These are phyloP conservation scores for Discostella stelligeroides DNA, from an alignment of 108 stramenopile genomes.

Conservation along the genomic window DNA sequence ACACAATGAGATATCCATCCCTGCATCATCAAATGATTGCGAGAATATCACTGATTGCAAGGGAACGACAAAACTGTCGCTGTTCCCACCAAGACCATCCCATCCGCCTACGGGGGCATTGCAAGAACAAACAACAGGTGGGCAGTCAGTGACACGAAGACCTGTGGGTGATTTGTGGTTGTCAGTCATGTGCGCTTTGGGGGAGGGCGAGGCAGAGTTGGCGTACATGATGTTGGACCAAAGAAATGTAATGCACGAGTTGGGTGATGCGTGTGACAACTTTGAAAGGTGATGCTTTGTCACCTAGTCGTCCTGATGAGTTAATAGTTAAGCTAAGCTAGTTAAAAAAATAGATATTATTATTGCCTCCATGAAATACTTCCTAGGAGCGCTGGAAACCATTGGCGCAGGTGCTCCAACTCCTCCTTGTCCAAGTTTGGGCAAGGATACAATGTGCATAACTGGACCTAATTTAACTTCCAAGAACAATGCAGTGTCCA, in stretches of 20 bases:
- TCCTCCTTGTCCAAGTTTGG: no score
- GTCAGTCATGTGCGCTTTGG: constrained; percentile 80
- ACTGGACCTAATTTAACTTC: no score
- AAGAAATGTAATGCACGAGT: constrained; percentile 28
- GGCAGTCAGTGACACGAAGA: constrained; percentile 20
- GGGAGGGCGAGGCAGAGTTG: constrained; percentile 70
- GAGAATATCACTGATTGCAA: not conserved
- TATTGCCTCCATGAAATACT: no score
- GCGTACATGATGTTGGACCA: constrained; percentile 61
- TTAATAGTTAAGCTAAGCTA: no score
- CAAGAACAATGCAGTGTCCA: no score
- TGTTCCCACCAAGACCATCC: constrained; percentile 44
- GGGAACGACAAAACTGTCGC: constrained; percentile 22
- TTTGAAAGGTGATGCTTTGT: constrained; percentile 27
- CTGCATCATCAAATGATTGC: constrained; percentile 6
- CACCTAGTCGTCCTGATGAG: no score
- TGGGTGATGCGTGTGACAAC: constrained; percentile 52
- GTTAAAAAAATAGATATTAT: not conserved
- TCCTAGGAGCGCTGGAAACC: no score
- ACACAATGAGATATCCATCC: constrained; percentile 28
- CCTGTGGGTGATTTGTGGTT: constrained; percentile 78
- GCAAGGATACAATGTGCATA: no score
- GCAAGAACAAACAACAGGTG: constrained; percentile 8
- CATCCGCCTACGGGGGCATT: constrained; percentile 16
- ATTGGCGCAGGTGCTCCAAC: no score